phyloP scores from a whole-genome alignment of 176 grass and related monocot species.

The Musa acuminata region DNA sequence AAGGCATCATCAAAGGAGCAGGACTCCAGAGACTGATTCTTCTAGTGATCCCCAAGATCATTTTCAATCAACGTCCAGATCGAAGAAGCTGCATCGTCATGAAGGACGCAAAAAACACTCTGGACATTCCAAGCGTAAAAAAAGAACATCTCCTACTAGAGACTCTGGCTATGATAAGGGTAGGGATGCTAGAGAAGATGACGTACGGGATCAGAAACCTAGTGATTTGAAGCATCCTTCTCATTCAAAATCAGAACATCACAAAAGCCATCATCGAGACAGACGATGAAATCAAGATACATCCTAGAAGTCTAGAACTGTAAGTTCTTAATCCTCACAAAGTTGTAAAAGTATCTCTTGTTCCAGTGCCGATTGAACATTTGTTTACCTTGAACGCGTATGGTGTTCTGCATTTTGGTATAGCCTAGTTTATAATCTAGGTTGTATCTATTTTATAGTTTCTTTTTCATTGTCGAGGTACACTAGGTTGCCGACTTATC shows the following conservation, averaged over 20 bases:
- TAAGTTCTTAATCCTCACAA: neutral
- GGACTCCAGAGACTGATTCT: conserved; percentile 36
- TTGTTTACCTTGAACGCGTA: too few species aligned
- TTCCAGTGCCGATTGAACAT: neutral
- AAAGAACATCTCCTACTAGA: conserved; percentile 26
- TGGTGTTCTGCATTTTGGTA: too few species aligned
- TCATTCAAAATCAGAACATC: neutral
- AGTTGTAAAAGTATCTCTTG: neutral
- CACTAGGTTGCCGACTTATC: neutral
- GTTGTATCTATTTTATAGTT: neutral
- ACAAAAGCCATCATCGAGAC: neutral
- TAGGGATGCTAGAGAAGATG: neutral
- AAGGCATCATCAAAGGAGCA: conserved; percentile 27
- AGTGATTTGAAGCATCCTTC: neutral
- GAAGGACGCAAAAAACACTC: conserved; percentile 45
- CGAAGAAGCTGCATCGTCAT: conserved; percentile 37
- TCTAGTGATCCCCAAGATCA: conserved; percentile 35
- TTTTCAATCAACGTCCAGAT: conserved; percentile 36
- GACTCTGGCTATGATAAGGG: neutral
- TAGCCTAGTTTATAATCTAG: neutral
- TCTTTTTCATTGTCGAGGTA: neutral
- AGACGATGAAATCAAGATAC: neutral
- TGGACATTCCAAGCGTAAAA: conserved; percentile 41
- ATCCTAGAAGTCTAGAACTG: neutral
- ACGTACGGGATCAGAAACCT: neutral